Evolutionary conservation across 768 basidiomycete genomes (phyloP).

Genomic region (Tubosaeta brunneosetosa): DNA sequence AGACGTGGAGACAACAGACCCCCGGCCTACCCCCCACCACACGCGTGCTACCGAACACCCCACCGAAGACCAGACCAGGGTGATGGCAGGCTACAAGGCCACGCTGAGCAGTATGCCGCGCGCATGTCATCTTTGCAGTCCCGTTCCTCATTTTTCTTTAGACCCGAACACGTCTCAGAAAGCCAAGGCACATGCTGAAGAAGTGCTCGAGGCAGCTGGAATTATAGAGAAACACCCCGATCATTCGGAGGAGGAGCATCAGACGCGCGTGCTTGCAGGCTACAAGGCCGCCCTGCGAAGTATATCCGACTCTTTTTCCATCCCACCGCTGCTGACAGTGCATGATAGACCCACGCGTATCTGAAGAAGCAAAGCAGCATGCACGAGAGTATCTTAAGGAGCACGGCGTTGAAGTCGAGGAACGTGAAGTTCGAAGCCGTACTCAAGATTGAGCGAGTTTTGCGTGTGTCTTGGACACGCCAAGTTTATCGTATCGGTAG

Average conservation of each 20-base stretch:
- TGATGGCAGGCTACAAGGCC: slow-evolving; percentile 48
- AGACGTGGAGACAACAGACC: slow-evolving; percentile 4
- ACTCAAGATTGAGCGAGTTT: not conserved
- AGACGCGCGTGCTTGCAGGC: slow-evolving; percentile 46
- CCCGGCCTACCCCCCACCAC: too few species aligned
- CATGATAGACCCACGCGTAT: slow-evolving; percentile 42
- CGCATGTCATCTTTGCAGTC: not conserved
- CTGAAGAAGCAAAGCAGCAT: slow-evolving; percentile 45
- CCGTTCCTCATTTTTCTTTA: slow-evolving; percentile 9
- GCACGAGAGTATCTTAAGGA: slow-evolving; percentile 39
- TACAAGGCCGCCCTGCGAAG: slow-evolving; percentile 54
- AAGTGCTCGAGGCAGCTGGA: slow-evolving; percentile 46
- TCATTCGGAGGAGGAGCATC: slow-evolving; percentile 36
- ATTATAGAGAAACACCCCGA: slow-evolving; percentile 30
- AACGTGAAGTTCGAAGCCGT: too few species aligned
- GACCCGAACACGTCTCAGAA: slow-evolving; percentile 42
- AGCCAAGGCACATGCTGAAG: slow-evolving; percentile 52
- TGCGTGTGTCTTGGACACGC: not conserved
- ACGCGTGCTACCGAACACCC: slow-evolving; percentile 1
- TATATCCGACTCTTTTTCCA: slow-evolving; percentile 18
- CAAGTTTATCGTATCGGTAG: not conserved
- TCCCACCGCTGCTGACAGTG: not conserved
- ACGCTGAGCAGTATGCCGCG: slow-evolving; percentile 38
- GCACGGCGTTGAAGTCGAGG: slow-evolving; percentile 17
- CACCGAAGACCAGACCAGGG: slow-evolving; percentile 5